A percentile compares a stretch with the other conserved stretches of the same genome.
phyloP scores from a whole-genome alignment of 257 asterid genomes.

The Nicotiana undulata region DNA sequence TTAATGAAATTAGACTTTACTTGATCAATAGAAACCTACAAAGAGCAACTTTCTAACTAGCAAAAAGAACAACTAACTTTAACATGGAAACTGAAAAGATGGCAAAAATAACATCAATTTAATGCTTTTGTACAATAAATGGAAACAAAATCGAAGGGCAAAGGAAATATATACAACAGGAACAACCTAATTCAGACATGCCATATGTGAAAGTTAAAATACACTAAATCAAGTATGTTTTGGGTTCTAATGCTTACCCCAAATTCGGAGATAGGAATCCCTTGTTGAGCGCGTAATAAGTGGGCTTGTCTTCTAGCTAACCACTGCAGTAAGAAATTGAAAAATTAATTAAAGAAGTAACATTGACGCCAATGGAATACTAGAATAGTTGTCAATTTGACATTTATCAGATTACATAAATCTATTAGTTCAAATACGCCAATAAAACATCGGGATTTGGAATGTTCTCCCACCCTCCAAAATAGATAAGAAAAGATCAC shows the following conservation, averaged over 20 bases:
- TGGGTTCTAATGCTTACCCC: constrained; percentile 37
- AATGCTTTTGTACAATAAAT: background rate
- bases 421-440: background rate
- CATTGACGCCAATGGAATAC: background rate
- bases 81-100: background rate
- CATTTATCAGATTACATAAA: background rate
- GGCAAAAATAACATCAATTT: background rate
- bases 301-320: constrained; percentile 54
- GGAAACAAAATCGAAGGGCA: background rate
- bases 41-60: background rate
- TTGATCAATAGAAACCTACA: background rate
- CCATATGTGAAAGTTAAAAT: background rate
- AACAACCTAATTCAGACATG: background rate
- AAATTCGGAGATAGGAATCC: constrained; percentile 71
- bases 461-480: background rate
- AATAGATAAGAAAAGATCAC: background rate
- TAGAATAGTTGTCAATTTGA: background rate
- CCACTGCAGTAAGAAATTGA: constrained; percentile 38
- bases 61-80: background rate
- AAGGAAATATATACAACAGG: background rate
- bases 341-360: background rate
- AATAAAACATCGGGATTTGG: background rate
- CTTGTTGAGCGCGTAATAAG: constrained; percentile 62
- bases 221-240: constrained; percentile 8
- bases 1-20: background rate